Evolutionary conservation across 148 eudicot species (phyloP).

Genomic region (Vaccinium myrtillus): DNA sequence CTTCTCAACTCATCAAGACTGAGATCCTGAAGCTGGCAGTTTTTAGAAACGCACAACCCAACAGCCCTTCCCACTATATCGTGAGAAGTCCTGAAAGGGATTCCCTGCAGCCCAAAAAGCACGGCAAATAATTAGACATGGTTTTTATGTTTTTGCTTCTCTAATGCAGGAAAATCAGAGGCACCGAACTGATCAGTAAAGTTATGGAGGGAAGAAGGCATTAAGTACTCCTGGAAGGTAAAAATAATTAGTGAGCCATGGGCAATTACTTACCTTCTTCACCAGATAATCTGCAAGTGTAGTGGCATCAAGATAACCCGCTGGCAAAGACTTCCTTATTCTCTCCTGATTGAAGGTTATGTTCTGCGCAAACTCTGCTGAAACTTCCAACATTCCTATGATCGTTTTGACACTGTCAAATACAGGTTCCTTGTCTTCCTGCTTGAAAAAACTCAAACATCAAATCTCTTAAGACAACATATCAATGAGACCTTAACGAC

Average conservation of each 20-base stretch:
- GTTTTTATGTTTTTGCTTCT: background rate
- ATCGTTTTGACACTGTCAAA: conserved; percentile 89
- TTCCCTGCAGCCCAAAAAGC: conserved; percentile 49
- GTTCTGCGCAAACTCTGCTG: conserved; percentile 90
- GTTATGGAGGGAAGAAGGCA: background rate
- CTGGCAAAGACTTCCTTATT: conserved; percentile 79
- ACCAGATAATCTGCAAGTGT: conserved; percentile 99
- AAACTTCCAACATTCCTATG: conserved; percentile 88
- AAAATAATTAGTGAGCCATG: background rate
- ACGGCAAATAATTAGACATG: background rate
- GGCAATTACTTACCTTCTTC: conserved; percentile 58
- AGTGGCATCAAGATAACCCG: conserved; percentile 99
- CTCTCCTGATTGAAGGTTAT: conserved; percentile 70
- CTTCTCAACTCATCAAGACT: conserved; percentile 61
- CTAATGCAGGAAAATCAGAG: background rate
- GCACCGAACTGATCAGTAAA: conserved; percentile 8
- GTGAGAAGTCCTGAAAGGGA: conserved; percentile 95
- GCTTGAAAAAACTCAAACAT: conserved; percentile 16
- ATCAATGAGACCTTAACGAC: background rate
- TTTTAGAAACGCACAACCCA: conserved; percentile 67
- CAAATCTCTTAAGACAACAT: background rate
- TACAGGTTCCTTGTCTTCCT: conserved; percentile 98
- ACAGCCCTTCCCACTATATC: conserved; percentile 92
- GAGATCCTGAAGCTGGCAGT: conserved; percentile 70
- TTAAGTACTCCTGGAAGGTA: background rate